Conservation (phyloP, 2,329 filamentous ascomycete species). For the Harringtonia lauricola region DNA sequence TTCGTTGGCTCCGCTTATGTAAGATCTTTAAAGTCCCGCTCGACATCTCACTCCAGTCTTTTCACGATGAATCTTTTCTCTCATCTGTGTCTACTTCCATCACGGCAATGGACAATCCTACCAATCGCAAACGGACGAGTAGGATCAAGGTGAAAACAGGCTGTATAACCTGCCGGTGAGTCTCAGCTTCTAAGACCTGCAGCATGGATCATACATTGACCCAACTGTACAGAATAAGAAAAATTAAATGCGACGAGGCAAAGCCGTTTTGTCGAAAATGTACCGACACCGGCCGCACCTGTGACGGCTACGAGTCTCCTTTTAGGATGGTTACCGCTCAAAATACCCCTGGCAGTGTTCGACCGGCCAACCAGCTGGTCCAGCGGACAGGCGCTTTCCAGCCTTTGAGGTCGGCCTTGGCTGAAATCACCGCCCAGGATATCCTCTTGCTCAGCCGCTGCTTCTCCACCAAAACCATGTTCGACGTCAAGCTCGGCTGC, state of each 20-base stretch:
- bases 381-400: constrained; percentile 3
- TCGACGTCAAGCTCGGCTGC: constrained; percentile 25
- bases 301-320: constrained; percentile 29
- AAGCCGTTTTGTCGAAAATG: constrained; percentile 24
- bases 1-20: no score
- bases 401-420: constrained; percentile 11
- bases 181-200: constrained; percentile 13
- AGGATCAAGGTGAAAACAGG: constrained; percentile 29
- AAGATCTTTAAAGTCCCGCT: no score
- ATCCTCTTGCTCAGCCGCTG: constrained; percentile 24
- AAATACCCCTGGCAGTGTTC: no score
- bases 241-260: constrained; percentile 25
- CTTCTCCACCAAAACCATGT: constrained; percentile 31
- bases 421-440: constrained; percentile 17
- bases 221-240: constrained; percentile 20
- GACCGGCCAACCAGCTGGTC: constrained; percentile 8
- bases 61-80: no score
- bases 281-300: constrained; percentile 26
- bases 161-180: constrained; percentile 31
- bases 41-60: no score
- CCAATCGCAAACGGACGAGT: no score
- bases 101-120: no score
- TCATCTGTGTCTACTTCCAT: no score
- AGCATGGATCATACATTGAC: constrained; percentile 7
- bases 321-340: no score